Base-by-base conservation (phyloP, 176 grass and related monocot species). In the Bothriochloa decipiens region DNA sequence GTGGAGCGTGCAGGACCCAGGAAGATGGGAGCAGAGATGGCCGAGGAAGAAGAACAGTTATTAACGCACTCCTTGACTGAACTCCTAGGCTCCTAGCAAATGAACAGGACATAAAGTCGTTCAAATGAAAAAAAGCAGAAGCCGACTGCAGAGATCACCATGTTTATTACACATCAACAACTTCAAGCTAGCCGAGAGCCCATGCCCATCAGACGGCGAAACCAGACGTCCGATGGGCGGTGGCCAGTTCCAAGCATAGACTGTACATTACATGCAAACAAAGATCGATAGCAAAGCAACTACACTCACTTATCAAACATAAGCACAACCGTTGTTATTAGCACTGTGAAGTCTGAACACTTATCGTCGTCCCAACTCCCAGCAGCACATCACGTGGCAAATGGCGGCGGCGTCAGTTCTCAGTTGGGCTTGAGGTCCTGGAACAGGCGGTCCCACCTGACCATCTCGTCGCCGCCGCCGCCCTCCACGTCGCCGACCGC, bases 381-480 rank as follows among this genome's bases (percentile, higher is more conserved):
- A 42, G 27, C 49, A 76, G 22, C 36, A 6, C 35, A 22, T 37
- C 20, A 26, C 6, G 11, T 7, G 17, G 67, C 12, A 33, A 57
- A 57, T 9, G 3, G 3, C 1, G 29, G 11, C 14, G 49, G 35
- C 86, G 5, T 92, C 69, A 92, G 75, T 86, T 89, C 64, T 92
- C 75, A 92, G 75, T 88, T 92, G 75, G 90, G 90, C 74, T 80
- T 92, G 39, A 92, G 80, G 75, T 92, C 70, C 70, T 84, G 87
- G 81, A 92, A 92, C 70, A 92, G 25, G 84, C 80, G 42, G 11
- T 92, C 90, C 90, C 90, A 92, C 80, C 64, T 83, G 75, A 86
- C 84, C 62, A 55, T 50, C 22, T 41, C 39, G 3, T 52, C 81
- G 20, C 22, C 65, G 39, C 14, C 62, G 32, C 68, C 22, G 60